phyloP scores from a whole-genome alignment of 805 yeast species.

The Maudiozyma saulgeensis region DNA sequence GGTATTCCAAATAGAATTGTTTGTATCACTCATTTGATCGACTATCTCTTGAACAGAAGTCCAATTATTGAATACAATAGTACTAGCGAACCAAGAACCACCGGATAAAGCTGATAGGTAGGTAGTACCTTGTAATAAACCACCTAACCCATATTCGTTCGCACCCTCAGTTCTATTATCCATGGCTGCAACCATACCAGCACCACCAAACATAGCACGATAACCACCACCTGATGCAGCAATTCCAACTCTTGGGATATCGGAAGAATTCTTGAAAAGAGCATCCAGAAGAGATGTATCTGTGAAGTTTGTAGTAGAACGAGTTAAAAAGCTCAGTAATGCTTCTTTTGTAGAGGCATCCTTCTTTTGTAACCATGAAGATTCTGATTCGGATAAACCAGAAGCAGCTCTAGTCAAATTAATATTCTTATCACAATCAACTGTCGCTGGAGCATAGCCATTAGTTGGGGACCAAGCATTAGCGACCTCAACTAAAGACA shows the following conservation, averaged over 20 bases:
- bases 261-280: constrained; percentile 18
- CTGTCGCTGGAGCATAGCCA: constrained; percentile 50
- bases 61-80: constrained; percentile 62
- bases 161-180: constrained; percentile 60
- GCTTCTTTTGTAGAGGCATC: constrained; percentile 36
- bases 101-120: constrained; percentile 76
- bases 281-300: constrained; percentile 10
- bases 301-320: constrained; percentile 27
- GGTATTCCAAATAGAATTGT: constrained; percentile 62
- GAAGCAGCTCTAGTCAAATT: constrained; percentile 38
- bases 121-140: constrained; percentile 58
- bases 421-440: constrained; percentile 39
- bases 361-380: constrained; percentile 40
- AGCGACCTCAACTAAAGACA: not conserved
- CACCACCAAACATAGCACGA: constrained; percentile 79
- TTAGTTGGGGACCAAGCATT: constrained; percentile 34
- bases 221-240: constrained; percentile 85
- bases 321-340: constrained; percentile 37
- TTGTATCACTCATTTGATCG: constrained; percentile 57
- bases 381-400: constrained; percentile 36
- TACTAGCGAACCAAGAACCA: constrained; percentile 72
- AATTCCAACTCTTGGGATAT: constrained; percentile 39
- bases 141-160: constrained; percentile 53
- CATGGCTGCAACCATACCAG: constrained; percentile 77
- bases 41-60: constrained; percentile 54